Conservation (phyloP, 1,284 basidiomycete species). For the Cutaneotrichosporon daszewskae region DNA sequence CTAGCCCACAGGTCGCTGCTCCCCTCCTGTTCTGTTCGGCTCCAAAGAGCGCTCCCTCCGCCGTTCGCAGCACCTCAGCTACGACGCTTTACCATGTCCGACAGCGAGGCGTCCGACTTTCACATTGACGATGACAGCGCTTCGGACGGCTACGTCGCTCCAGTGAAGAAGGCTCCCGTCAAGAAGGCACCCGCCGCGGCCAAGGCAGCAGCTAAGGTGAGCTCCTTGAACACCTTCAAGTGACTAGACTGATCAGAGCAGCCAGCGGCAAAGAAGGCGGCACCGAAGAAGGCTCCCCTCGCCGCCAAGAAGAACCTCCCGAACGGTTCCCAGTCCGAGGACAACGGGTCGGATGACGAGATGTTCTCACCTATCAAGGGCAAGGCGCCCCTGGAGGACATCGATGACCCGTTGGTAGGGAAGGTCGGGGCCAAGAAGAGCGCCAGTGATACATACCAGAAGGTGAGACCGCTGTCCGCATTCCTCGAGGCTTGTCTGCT, state of each 20-base stretch:
- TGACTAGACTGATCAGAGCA: conserved; percentile 4
- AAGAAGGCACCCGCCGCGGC: conserved; percentile 25
- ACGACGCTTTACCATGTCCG: conserved; percentile 43
- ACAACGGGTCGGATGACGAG: conserved; percentile 47
- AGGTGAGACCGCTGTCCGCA: conserved; percentile 55
- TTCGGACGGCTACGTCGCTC: conserved; percentile 36
- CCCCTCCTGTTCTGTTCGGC: no score
- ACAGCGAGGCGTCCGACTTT: conserved; percentile 38
- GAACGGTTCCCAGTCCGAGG: conserved; percentile 55
- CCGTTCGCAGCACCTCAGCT: no score
- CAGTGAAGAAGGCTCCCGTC: conserved; percentile 22
- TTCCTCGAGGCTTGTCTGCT: background rate
- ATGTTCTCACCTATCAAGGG: conserved; percentile 31
- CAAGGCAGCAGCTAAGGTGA: conserved; percentile 28
- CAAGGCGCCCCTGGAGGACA: conserved; percentile 19
- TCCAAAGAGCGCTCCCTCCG: no score
- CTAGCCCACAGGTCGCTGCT: no score
- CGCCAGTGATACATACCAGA: conserved; percentile 86
- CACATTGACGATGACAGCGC: conserved; percentile 34
- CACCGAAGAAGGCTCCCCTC: conserved; percentile 48
- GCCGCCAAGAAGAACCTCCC: conserved; percentile 61
- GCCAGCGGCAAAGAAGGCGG: conserved; percentile 49
- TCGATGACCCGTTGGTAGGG: conserved; percentile 22
- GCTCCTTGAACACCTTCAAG: no score
- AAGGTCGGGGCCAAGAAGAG: conserved; percentile 61